These are phyloP conservation scores for Dipteronia sinensis DNA, from an alignment of 345 rosid species.

Conservation along the genomic window DNA sequence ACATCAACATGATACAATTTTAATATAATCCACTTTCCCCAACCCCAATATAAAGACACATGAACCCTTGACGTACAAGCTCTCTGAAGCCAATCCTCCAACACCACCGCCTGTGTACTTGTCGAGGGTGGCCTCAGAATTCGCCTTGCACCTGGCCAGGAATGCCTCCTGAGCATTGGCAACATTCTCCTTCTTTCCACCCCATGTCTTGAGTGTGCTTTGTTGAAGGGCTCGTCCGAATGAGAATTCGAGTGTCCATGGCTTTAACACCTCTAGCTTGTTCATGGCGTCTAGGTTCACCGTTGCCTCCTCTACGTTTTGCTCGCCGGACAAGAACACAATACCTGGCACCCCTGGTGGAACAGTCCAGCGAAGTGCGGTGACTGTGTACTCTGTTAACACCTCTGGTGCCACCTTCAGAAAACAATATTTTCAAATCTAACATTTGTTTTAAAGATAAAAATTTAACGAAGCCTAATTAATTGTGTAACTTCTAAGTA, in stretches of 20 bases:
- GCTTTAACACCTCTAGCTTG: too few relatives aligned
- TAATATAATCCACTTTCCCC: too few relatives aligned
- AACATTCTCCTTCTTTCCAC: too few relatives aligned
- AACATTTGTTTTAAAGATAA: neutral
- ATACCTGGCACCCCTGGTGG: conserved; percentile 91
- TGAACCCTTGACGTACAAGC: conserved; percentile 52
- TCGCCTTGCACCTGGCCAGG: conserved; percentile 75
- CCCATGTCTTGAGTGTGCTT: too few relatives aligned
- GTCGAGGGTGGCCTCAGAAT: conserved; percentile 84
- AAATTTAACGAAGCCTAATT: neutral
- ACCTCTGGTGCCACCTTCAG: conserved; percentile 65
- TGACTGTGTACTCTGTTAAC: conserved; percentile 67
- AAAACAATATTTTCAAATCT: neutral
- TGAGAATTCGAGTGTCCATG: too few relatives aligned
- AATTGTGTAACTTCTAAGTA: neutral
- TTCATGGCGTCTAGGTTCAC: conserved; percentile 53
- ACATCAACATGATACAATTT: neutral
- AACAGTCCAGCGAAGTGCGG: conserved; percentile 78
- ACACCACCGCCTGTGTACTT: conserved; percentile 55
- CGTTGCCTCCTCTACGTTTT: conserved; percentile 89
- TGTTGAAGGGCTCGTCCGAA: too few relatives aligned
- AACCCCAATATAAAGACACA: neutral
- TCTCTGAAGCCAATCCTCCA: conserved; percentile 29
- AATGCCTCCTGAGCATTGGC: conserved; percentile 29
- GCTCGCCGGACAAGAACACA: conserved; percentile 87